A percentile compares a stretch with the other conserved stretches of the same genome.
Conservation (phyloP, 1,284 basidiomycete genomes). For the Trichosporon coremiiforme region DNA sequence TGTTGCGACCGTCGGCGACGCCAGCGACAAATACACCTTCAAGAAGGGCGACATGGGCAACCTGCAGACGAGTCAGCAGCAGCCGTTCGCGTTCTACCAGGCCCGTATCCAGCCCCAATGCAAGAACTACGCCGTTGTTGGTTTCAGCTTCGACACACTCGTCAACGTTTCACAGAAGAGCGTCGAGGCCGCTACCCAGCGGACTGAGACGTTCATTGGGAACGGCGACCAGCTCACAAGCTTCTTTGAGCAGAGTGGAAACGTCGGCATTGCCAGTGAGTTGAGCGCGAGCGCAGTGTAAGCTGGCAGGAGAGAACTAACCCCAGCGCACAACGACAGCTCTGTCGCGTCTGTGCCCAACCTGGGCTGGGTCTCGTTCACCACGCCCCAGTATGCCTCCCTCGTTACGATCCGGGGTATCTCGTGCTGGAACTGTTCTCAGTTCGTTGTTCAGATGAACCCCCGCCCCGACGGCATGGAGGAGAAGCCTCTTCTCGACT, state of each 20-base stretch:
- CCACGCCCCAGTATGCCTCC: conserved; percentile 13
- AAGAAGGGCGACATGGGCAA: conserved; percentile 1
- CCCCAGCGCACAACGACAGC: background rate
- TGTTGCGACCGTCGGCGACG: background rate
- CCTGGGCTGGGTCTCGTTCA: conserved; percentile 7
- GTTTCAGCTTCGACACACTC: background rate
- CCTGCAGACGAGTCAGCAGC: background rate
- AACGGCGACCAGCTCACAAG: background rate
- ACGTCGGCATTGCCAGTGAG: conserved; percentile 13
- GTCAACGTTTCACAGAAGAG: conserved; percentile 12
- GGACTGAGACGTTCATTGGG: background rate
- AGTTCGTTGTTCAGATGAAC: conserved; percentile 9
- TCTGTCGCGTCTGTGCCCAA: background rate
- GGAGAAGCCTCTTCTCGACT: conserved; percentile 3
- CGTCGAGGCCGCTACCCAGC: background rate
- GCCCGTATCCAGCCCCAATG: background rate
- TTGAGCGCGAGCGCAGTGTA: background rate
- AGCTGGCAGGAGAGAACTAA: background rate
- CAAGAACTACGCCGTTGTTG: background rate
- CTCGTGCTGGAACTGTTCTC: conserved; percentile 11
- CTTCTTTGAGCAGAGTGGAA: conserved; percentile 4
- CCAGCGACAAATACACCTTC: background rate
- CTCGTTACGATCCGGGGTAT: conserved; percentile 7
- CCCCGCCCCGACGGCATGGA: conserved; percentile 9
- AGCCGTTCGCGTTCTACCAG: conserved; percentile 2